Evolutionary conservation across 2,329 filamentous ascomycete genomes (phyloP), one percentile per base, ranked within the genome.

Genomic region (Capronia coronata): DNA sequence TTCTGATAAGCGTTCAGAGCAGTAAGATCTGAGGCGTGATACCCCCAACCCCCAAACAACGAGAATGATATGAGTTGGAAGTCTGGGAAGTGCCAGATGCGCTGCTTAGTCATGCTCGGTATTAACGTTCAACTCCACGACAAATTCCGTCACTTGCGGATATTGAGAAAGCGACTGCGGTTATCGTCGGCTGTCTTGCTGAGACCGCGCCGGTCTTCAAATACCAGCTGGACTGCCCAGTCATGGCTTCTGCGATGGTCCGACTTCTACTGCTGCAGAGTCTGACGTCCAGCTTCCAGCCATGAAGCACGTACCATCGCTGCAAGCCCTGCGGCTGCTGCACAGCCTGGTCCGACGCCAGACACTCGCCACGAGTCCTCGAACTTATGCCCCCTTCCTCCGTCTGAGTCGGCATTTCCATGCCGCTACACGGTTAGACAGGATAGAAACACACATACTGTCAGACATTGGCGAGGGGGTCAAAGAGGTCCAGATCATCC

Each of bases 401-500:
- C 51, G 19, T 38, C 41, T 34, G 34, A 48, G 22, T 29, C 46
- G 43, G 43, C 49, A 49, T 18, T 58, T 61, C 52, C 58, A 59
- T 43, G 49, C 51, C 3, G 37, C 58, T 2, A 22, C 43, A 8
- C 34, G 46, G 16, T 30, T 58, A 8, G 55, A 59, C 14, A 54
- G 44, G 30, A 56, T 43, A 32, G 53, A 61, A 43, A 55, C 55
- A 19, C 59, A 61, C 29, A 46, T 48, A 9, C 48, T 61, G 10
- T 57, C 55, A 29, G 59, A 61, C 40, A 60, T 48, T n/a, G 45
- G 61, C 43, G 35, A 61, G 93, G 93, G 93, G 48, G 98, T 97
- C 63, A 90, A 93, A 65, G 93, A 98, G 72, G 95, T 93, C 65
- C 93, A 98, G 70, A 87, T 98, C 63, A 97, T 97, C 63, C 93